Evolutionary conservation across 73 alveolate species (phyloP), one percentile per base, ranked within the genome.

Genomic region (Paraurostyla sp.): DNA sequence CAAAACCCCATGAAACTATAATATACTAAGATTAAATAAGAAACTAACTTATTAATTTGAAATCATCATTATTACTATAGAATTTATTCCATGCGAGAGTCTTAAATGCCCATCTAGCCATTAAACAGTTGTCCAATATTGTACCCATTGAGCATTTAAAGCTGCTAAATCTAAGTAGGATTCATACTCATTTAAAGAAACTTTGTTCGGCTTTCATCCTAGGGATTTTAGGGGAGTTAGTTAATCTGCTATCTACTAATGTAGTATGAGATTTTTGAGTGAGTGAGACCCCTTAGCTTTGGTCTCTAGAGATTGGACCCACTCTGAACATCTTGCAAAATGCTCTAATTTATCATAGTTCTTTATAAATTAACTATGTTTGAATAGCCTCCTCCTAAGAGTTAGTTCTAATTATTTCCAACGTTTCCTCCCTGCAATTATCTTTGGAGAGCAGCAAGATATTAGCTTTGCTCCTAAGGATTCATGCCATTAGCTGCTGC

Each of bases 1-100:
- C n/a, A n/a, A n/a, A n/a, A n/a, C n/a, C n/a, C n/a, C n/a, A n/a
- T n/a, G n/a, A n/a, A n/a, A n/a, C n/a, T n/a, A n/a, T n/a, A n/a
- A n/a, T n/a, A n/a, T n/a, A n/a, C n/a, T n/a, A n/a, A n/a, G n/a
- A n/a, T n/a, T n/a, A n/a, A n/a, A n/a, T n/a, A n/a, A n/a, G n/a
- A n/a, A n/a, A n/a, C n/a, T n/a, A n/a, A n/a, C n/a, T n/a, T n/a
- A n/a, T n/a, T n/a, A n/a, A n/a, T n/a, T n/a, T n/a, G n/a, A n/a
- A n/a, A n/a, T n/a, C 57, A 45, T 52, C 69, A 52, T 35, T 52
- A 52, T 52, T 52, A 52, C 69, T 52, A 52, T 52, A 52, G 33
- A 13, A 52, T 52, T 52, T 52, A 35, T 52, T 52, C 69, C 23
- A 52, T 9, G 69, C 23, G 13, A 18, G 22, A 52, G 9, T 52